Evolutionary conservation across 495 filamentous ascomycete species (phyloP), one percentile per base, ranked within the genome.

Genomic region (Pyrenula aspistea): DNA sequence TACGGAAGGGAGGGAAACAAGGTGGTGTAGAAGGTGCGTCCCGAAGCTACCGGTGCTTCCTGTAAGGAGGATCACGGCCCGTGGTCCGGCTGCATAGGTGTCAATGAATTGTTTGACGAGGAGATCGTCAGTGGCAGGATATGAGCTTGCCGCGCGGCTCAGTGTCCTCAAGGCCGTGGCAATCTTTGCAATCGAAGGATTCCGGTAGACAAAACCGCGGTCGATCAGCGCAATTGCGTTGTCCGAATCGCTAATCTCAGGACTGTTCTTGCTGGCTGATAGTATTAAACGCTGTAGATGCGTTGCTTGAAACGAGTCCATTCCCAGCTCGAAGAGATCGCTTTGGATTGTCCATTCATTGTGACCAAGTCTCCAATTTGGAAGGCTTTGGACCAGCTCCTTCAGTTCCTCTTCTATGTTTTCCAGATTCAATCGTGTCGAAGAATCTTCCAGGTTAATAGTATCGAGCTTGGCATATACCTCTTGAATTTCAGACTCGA

Each of bases 291-390:
- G 58, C 19, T 60, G 57, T 15, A 74, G 51, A 2, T 58, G 57
- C 2, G 63, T 60, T 2, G 68, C 68, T 53, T 73, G 64, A n/a
- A 75, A 31, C 1, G 66, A 70, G 19, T 73, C 66, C 65, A 73
- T 67, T 1, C 68, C 70, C 10, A 65, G 65, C 53, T 72, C 68
- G 47, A 71, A 72, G 24, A 73, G 59, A 60, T 74, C 70, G 2
- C 63, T 51, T 19, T 65, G 59, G 24, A 57, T 53, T 2, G 25
- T 22, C 59, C 52, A 59, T 48, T 55, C 53, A 4, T 51, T 50
- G n/a, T 49, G 47, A 52, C 22, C 47, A 10, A 51, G 56, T 23
- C 58, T 54, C 61, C 56, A 59, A 22, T 53, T 52, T 0, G 62
- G 60, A 49, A 54, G 56, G 19, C 49, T 55, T 24, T 62, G 58